Evolutionary conservation across 23 red algal species (phyloP).

Genomic region (Gracilaria domingensis): DNA sequence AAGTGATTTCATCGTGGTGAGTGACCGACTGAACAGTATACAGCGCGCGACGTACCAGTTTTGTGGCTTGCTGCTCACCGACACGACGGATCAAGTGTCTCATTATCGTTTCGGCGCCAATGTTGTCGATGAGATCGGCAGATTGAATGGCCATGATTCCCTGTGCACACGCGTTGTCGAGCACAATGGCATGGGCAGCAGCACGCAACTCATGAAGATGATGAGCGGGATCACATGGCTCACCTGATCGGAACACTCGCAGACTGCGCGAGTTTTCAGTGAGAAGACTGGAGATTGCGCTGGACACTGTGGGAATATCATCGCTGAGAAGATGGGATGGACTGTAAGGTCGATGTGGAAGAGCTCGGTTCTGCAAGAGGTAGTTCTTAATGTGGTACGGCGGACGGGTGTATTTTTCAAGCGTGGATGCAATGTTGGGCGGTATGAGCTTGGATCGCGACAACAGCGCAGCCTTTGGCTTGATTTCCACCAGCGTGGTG

Average conservation of each 20-base stretch:
- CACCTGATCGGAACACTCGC: constrained; percentile 6
- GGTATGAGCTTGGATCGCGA: constrained; percentile 51
- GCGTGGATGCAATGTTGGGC: constrained; percentile 28
- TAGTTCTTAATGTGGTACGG: constrained; percentile 70
- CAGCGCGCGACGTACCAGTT: constrained; percentile 8
- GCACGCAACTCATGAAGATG: constrained; percentile 22
- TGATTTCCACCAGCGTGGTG: constrained; percentile 57
- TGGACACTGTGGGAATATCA: constrained; percentile 9
- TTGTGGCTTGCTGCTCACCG: constrained; percentile 26
- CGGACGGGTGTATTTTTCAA: constrained; percentile 51
- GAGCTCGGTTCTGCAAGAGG: neutral
- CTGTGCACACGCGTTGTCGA: constrained; percentile 28
- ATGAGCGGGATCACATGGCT: constrained; percentile 1
- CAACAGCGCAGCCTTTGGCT: constrained; percentile 45
- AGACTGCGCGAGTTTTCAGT: constrained; percentile 38
- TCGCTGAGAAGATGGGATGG: constrained; percentile 37
- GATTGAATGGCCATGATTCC: constrained; percentile 40
- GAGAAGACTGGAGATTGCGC: constrained; percentile 31
- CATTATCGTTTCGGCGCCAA: constrained; percentile 56
- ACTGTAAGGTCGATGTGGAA: constrained; percentile 18
- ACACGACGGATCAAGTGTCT: constrained; percentile 35
- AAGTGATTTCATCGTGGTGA: constrained; percentile 21
- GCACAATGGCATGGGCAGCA: constrained; percentile 28
- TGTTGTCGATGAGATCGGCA: constrained; percentile 46
- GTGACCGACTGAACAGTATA: constrained; percentile 2